phyloP scores from a whole-genome alignment of 2,329 filamentous ascomycete genomes.

The Colletotrichum salicis region DNA sequence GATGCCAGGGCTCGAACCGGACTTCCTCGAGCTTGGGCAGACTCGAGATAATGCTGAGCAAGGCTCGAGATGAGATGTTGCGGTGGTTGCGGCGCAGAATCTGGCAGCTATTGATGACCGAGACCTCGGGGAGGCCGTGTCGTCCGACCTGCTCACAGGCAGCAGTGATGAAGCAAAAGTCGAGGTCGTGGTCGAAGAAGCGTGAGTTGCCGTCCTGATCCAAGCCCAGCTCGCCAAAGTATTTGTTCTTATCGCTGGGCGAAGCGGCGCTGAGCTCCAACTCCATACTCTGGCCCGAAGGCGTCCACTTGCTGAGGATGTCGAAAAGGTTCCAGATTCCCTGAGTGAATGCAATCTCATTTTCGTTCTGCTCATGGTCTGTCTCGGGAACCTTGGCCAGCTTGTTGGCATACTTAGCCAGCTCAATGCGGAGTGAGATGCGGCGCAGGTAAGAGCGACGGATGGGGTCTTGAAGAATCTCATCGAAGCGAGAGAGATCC shows the following conservation, averaged over 20 bases:
- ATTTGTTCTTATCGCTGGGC: constrained; percentile 38
- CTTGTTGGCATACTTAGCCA: constrained; percentile 38
- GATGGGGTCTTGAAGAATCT: constrained; percentile 36
- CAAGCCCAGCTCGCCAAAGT: constrained; percentile 38
- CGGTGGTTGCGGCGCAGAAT: constrained; percentile 39
- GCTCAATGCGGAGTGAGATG: constrained; percentile 39
- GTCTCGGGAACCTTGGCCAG: constrained; percentile 37
- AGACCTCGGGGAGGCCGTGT: constrained; percentile 38
- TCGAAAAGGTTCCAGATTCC: constrained; percentile 40
- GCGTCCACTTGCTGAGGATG: constrained; percentile 39
- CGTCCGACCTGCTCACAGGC: constrained; percentile 36
- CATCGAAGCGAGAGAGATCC: constrained; percentile 39
- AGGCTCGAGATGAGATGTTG: constrained; percentile 37
- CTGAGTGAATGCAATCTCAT: constrained; percentile 41
- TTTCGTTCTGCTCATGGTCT: constrained; percentile 40
- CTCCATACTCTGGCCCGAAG: constrained; percentile 34
- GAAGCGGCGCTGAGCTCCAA: constrained; percentile 41
- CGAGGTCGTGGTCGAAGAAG: constrained; percentile 40
- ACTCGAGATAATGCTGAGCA: constrained; percentile 38
- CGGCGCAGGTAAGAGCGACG: constrained; percentile 38
- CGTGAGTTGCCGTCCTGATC: constrained; percentile 40
- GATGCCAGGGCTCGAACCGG: constrained; percentile 38
- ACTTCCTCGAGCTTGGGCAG: constrained; percentile 36
- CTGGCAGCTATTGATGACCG: constrained; percentile 35
- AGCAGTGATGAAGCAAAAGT: constrained; percentile 36